Percentiles rank a stretch among this genome's conserved stretches.
Evolutionary conservation across 2,329 filamentous ascomycete genomes (phyloP).

Genomic region (Calonectria pseudoturangicola): DNA sequence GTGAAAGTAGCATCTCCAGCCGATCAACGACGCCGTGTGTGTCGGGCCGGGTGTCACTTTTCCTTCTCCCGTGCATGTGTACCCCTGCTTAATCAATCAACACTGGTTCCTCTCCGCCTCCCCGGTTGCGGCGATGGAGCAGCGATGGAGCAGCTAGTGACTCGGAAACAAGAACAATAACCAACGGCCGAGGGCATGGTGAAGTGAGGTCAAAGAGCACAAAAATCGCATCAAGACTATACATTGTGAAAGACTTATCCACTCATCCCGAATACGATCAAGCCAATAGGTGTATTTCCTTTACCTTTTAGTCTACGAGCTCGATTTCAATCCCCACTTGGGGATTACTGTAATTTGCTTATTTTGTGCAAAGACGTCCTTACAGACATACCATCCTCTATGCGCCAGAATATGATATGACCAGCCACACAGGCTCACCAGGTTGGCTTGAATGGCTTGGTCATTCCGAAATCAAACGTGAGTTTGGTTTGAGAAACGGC

Average conservation of each 20-base stretch:
- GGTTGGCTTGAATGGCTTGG: neutral
- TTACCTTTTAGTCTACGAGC: neutral
- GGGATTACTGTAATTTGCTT: constrained; percentile 6
- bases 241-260: neutral
- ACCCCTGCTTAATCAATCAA: constrained; percentile 27
- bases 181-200: constrained; percentile 10
- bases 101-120: constrained; percentile 27
- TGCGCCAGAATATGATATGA: neutral
- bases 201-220: neutral
- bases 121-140: constrained; percentile 21
- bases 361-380: neutral
- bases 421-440: neutral
- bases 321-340: constrained; percentile 3
- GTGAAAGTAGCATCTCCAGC: constrained; percentile 27
- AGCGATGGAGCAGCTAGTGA: neutral
- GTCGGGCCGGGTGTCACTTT: constrained; percentile 29
- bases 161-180: constrained; percentile 12
- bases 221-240: neutral
- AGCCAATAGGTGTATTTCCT: neutral
- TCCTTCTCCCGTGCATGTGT: constrained; percentile 22
- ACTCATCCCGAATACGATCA: neutral
- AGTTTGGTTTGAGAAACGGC: constrained; percentile 21
- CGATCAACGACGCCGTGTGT: constrained; percentile 27
- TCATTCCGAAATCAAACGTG: constrained; percentile 5
- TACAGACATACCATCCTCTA: neutral